Conservation (phyloP, 2,329 filamentous ascomycete genomes). For the Pseudocercospora fijiensis region DNA sequence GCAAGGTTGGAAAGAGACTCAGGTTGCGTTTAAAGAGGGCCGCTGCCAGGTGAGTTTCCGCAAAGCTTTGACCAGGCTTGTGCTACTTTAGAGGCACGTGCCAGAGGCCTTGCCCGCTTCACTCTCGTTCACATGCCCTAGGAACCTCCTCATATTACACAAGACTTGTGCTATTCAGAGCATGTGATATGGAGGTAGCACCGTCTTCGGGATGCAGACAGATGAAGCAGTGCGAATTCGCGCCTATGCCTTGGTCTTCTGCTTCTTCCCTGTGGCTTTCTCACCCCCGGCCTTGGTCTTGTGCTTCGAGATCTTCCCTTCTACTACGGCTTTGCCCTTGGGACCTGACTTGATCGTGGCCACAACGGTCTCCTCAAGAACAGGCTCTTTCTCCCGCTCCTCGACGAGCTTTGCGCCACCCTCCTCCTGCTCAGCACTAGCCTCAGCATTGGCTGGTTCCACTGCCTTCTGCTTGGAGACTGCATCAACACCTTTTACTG, state of each 20-base stretch:
- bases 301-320: constrained; percentile 25
- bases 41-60: background rate
- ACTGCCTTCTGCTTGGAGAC: constrained; percentile 47
- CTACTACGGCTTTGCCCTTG: constrained; percentile 9
- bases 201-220: background rate
- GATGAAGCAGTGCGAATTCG: background rate
- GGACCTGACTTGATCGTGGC: constrained; percentile 14
- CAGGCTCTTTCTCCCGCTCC: constrained; percentile 11
- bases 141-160: background rate
- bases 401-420: constrained; percentile 26
- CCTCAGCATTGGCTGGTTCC: constrained; percentile 29
- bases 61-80: background rate
- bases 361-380: constrained; percentile 18
- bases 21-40: background rate
- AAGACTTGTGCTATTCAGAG: background rate
- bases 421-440: constrained; percentile 36
- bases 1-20: background rate
- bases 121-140: background rate
- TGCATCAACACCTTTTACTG: constrained; percentile 63
- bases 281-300: constrained; percentile 21
- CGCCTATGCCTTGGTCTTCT: constrained; percentile 20
- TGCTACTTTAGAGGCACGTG: background rate
- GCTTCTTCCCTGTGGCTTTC: constrained; percentile 24
- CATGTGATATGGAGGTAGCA: background rate
- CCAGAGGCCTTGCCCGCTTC: background rate